Evolutionary conservation across 2,329 filamentous ascomycete genomes (phyloP), one percentile per base, ranked within the genome.

Genomic region (Colletotrichum abscissum): DNA sequence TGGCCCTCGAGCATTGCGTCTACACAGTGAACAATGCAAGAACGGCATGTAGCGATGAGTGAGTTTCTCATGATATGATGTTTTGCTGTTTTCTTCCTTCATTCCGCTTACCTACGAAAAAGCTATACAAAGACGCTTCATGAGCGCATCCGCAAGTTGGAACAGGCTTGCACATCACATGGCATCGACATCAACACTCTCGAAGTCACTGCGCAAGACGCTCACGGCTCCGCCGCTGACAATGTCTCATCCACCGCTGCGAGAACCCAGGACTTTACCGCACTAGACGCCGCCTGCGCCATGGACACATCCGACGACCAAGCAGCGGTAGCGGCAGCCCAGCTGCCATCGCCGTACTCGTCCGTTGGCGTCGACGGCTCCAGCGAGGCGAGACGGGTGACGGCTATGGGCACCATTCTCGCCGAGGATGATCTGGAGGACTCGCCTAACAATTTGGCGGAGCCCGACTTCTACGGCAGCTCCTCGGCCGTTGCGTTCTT

Each of bases 401-500:
- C 81, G 0, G 82, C 80, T 9, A 84, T 85, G 83, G 83, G 84
- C 2, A 80, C 82, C 19, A 74, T 78, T 7, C 78, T 80, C n/a
- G 79, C 80, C 2, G 79, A 80, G 7, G 77, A 80, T 22, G 77
- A 80, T n/a, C 74, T 79, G 12, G 75, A 73, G 1, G 76, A 74
- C 62, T 56, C 68, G 59, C 60, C 28, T 30, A 76, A 81, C 42
- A 22, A 19, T 2, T 46, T 19, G 7, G 28, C 22, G 7, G 46
- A 54, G 24, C 8, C 49, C 16, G 78, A 81, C 56, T 85, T 81
- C 54, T 84, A 82, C 46, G 84, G 84, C 3, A 80, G 78, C 66
- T 84, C 84, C 1, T 84, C 82, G 0, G 79, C 82, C 3, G 83
- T 81, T 0, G 83, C 80, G 0, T 83, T 86, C 55, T 79, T 85